phyloP scores from a whole-genome alignment of 768 basidiomycete genomes.

The Cyclocybe cylindracea region DNA sequence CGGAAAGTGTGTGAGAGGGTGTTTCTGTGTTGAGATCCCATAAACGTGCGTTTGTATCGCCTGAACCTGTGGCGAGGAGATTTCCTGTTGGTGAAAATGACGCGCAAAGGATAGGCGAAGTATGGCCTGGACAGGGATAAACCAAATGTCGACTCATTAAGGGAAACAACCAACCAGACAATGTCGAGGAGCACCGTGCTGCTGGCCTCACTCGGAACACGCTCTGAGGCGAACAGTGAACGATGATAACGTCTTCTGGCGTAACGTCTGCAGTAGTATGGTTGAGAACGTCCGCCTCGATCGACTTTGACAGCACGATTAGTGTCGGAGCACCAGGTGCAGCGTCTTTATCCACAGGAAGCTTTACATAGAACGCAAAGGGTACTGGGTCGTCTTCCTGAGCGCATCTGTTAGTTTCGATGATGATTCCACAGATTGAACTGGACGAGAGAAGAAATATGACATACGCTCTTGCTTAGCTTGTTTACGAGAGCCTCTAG shows the following conservation, averaged over 20 bases:
- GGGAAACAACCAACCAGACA: conserved; percentile 61
- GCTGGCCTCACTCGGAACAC: conserved; percentile 94
- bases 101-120: conserved; percentile 91
- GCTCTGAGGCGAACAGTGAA: conserved; percentile 93
- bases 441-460: conserved; percentile 3
- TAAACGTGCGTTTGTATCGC: conserved; percentile 88
- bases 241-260: conserved; percentile 83
- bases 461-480: conserved; percentile 68
- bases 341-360: conserved; percentile 56
- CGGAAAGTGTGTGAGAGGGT: conserved; percentile 82
- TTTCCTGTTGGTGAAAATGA: conserved; percentile 94
- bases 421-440: conserved; percentile 19
- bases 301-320: conserved; percentile 82
- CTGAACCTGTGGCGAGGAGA: conserved; percentile 91
- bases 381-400: conserved; percentile 89
- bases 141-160: neutral
- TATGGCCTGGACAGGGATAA: conserved; percentile 61
- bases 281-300: conserved; percentile 76
- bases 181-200: conserved; percentile 89
- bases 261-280: conserved; percentile 75
- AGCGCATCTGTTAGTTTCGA: conserved; percentile 16
- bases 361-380: conserved; percentile 83
- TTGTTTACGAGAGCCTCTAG: conserved; percentile 90
- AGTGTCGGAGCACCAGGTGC: conserved; percentile 66
- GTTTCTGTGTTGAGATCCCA: conserved; percentile 96